Percentiles rank a stretch among this genome's conserved stretches.
Conservation (phyloP, 306 rosid genomes). For the Cicer yamashitae region DNA sequence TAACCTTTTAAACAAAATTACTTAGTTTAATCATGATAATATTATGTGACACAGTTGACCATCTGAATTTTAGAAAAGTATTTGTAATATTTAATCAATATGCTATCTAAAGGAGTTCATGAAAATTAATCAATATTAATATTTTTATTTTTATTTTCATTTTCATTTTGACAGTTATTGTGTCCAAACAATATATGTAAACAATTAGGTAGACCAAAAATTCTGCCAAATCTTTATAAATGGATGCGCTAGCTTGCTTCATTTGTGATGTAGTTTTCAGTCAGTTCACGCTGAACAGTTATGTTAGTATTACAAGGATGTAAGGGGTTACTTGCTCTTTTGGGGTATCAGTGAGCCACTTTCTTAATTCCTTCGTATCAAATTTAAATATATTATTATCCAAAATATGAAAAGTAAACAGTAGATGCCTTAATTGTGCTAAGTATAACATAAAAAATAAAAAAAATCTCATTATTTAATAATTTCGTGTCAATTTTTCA, state of each 20-base stretch:
- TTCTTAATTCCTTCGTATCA: slow-evolving; percentile 33
- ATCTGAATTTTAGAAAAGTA: not conserved
- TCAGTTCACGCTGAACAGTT: slow-evolving; percentile 48
- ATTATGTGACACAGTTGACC: not conserved
- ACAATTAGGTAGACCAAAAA: slow-evolving; percentile 26
- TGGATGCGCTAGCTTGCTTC: slow-evolving; percentile 30
- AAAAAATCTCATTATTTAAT: too few relatives aligned
- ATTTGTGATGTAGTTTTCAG: slow-evolving; percentile 43
- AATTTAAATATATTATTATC: slow-evolving; percentile 30
- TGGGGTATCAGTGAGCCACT: slow-evolving; percentile 48
- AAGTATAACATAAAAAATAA: slow-evolving; percentile 6
- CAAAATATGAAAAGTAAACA: slow-evolving; percentile 36
- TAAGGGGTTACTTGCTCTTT: slow-evolving; percentile 53
- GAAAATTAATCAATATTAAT: not conserved
- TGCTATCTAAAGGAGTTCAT: not conserved
- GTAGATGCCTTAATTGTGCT: slow-evolving; percentile 31
- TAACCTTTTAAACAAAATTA: too few relatives aligned
- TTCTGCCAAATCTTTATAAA: slow-evolving; percentile 37
- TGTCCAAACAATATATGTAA: slow-evolving; percentile 17
- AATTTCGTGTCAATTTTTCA: too few relatives aligned
- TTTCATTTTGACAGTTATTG: slow-evolving; percentile 16
- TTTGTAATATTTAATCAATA: not conserved
- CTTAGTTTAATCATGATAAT: not conserved
- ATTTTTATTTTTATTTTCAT: not conserved
- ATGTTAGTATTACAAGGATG: slow-evolving; percentile 20